phyloP scores from a whole-genome alignment of 2,329 filamentous ascomycete species.

The Ophiosphaerella korrae region DNA sequence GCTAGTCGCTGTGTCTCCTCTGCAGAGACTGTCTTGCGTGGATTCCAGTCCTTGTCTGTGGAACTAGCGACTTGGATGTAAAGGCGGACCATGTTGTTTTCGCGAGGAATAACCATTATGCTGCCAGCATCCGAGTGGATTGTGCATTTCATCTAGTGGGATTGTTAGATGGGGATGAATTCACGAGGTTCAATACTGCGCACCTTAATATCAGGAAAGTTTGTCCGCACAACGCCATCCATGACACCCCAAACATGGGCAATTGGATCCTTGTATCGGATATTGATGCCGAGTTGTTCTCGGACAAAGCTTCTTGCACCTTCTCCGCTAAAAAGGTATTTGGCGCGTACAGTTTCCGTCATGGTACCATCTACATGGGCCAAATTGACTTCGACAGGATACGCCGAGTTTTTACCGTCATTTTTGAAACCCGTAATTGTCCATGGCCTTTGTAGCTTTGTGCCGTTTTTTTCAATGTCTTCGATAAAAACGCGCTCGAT shows the following conservation, averaged over 20 bases:
- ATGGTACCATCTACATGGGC: slow-evolving; percentile 75
- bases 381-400: slow-evolving; percentile 80
- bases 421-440: slow-evolving; percentile 66
- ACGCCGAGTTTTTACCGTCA: slow-evolving; percentile 65
- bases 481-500: slow-evolving; percentile 67
- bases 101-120: slow-evolving; percentile 66
- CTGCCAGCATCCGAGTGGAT: slow-evolving; percentile 68
- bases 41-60: slow-evolving; percentile 65
- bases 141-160: slow-evolving; percentile 67
- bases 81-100: slow-evolving; percentile 60
- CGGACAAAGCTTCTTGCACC: slow-evolving; percentile 66
- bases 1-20: slow-evolving; percentile 64
- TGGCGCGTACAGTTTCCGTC: slow-evolving; percentile 67
- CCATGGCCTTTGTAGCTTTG: slow-evolving; percentile 63
- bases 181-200: neutral
- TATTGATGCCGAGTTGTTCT: slow-evolving; percentile 69
- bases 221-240: slow-evolving; percentile 67
- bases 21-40: slow-evolving; percentile 63
- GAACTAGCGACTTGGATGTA: slow-evolving; percentile 67
- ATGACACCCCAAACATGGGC: slow-evolving; percentile 70
- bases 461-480: slow-evolving; percentile 65
- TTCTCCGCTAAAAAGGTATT: slow-evolving; percentile 68
- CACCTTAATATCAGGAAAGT: slow-evolving; percentile 68
- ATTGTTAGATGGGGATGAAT: neutral
- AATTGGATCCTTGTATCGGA: slow-evolving; percentile 67